phyloP scores from a whole-genome alignment of 2,329 filamentous ascomycete species.

The Cordyceps cateniannulata region DNA sequence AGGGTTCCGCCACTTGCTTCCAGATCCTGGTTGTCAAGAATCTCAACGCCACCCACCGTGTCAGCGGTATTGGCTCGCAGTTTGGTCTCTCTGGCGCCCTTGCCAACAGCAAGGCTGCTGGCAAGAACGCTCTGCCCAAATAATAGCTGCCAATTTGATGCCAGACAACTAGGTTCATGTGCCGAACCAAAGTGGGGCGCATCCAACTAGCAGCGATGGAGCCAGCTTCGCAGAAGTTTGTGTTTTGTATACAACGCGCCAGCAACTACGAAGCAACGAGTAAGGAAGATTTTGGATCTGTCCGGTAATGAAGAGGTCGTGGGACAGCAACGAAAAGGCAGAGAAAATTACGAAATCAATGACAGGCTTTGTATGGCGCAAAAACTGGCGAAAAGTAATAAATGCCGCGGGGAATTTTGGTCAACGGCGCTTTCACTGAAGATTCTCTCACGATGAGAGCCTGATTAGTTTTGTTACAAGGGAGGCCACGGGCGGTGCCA shows the following conservation, averaged over 20 bases:
- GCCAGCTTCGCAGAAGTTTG: conserved; percentile 1
- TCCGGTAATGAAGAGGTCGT: not conserved
- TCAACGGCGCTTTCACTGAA: conserved; percentile 1
- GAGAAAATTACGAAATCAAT: not conserved
- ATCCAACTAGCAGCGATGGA: not conserved
- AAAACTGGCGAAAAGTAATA: conserved; percentile 6
- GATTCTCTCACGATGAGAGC: not conserved
- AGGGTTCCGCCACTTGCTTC: conserved; percentile 79
- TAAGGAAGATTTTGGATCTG: not conserved
- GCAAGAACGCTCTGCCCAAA: conserved; percentile 20
- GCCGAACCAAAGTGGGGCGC: not conserved
- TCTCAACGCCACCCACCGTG: conserved; percentile 76
- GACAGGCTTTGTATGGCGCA: not conserved
- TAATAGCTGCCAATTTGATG: not conserved
- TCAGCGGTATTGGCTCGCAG: conserved; percentile 66
- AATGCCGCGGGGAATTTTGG: not conserved
- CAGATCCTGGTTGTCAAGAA: conserved; percentile 87
- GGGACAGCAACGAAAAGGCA: not conserved
- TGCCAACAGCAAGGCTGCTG: conserved; percentile 29
- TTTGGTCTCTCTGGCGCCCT: conserved; percentile 61
- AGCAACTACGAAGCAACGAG: conserved; percentile 5
- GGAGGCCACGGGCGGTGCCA: not conserved
- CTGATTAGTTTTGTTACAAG: conserved; percentile 6
- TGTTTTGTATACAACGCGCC: conserved; percentile 10
- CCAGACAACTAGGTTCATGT: not conserved